Evolutionary conservation across 768 basidiomycete species (phyloP), one percentile per base, ranked within the genome.

Genomic region (Boletus vinaceobasis): DNA sequence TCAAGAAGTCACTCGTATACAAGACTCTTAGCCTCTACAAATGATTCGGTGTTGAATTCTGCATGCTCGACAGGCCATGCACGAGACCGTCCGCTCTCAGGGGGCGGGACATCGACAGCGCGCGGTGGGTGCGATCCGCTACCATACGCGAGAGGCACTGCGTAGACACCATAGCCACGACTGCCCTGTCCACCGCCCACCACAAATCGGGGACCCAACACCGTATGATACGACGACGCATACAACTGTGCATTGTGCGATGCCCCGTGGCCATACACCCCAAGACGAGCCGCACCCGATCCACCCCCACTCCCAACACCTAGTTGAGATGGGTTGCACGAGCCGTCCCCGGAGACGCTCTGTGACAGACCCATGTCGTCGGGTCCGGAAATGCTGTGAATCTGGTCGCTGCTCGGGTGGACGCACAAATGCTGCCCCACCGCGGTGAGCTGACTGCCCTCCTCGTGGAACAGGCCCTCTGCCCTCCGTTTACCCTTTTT

Each of bases 401-500:
- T 52, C 53, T 54, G 65, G 52, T 54, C 17, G 27, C 63, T 17
- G 47, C 54, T 53, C 47, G 47, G 32, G n/a, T 43, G 38, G 32
- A 31, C 19, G 26, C 40, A 23, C 26, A 39, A 45, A 31, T 29
- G 32, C 27, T 59, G 54, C 1, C 43, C 57, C 36, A 37, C 29
- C 0, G 26, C 19, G 27, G 56, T 49, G 32, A 38, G 10, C 7
- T 15, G 15, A 43, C 57, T 55, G 33, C 36, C 37, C 48, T 57
- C 62, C 48, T 48, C 52, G 21, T 49, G 51, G 38, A 46, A 52
- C 44, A 54, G 43, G 51, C 59, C 57, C 60, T 63, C 59, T 40
- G 43, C 44, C 3, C 55, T 60, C 55, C 60, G 72, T 61, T 62
- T 71, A 56, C 51, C 63, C 63, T 54, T 71, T 59, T 57, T 74